Evolutionary conservation across 129 eudicot species (phyloP).

Genomic region (Tagetes erecta): DNA sequence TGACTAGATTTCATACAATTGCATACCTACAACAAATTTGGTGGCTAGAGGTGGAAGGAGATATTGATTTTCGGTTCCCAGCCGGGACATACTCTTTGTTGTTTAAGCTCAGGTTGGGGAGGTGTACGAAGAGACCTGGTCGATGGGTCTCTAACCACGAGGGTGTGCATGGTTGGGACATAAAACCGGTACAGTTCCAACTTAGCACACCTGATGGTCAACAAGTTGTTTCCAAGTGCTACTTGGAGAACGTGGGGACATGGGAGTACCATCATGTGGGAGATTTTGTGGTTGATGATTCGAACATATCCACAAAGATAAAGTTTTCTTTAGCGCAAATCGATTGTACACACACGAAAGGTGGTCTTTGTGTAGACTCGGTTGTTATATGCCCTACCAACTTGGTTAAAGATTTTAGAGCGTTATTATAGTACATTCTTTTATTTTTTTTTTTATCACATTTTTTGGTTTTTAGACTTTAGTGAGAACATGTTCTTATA

Average conservation of each 20-base stretch:
- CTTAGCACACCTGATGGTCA: conserved; percentile 71
- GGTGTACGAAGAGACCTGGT: conserved; percentile 48
- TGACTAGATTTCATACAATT: conserved; percentile 51
- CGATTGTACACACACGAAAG: conserved; percentile 92
- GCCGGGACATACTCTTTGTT: conserved; percentile 53
- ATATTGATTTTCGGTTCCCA: conserved; percentile 57
- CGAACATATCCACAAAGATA: conserved; percentile 43
- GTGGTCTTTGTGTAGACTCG: conserved; percentile 77
- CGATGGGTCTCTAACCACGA: conserved; percentile 36
- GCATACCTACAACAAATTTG: conserved; percentile 84
- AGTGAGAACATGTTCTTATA: neutral
- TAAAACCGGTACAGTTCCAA: conserved; percentile 67
- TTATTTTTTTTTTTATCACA: neutral
- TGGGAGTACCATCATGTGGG: conserved; percentile 85
- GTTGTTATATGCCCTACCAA: conserved; percentile 66
- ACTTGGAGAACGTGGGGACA: conserved; percentile 56
- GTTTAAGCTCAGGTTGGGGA: conserved; percentile 66
- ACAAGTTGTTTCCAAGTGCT: conserved; percentile 44
- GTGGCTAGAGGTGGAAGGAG: conserved; percentile 79
- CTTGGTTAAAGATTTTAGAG: conserved; percentile 46
- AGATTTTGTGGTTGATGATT: conserved; percentile 61
- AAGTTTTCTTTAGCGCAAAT: conserved; percentile 79
- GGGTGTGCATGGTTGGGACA: conserved; percentile 77
- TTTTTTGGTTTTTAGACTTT: conserved; percentile 19
- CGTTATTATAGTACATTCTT: conserved; percentile 14